phyloP scores from a whole-genome alignment of 1,284 basidiomycete species.

The Anthracocystis walkeri region DNA sequence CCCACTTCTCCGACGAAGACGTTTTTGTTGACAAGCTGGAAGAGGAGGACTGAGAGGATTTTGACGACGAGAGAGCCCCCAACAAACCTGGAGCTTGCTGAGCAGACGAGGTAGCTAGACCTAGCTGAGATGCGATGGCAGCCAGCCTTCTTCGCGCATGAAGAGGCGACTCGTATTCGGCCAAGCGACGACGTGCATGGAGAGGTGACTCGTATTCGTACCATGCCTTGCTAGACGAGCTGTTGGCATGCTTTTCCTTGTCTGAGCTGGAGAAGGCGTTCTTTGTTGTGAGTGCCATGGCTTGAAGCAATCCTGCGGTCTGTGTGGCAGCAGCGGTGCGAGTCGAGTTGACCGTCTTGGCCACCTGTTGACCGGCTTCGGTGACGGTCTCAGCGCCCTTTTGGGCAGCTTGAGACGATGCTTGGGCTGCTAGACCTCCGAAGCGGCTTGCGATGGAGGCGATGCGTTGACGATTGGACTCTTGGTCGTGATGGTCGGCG shows the following conservation, averaged over 20 bases:
- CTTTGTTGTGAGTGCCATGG: constrained; percentile 47
- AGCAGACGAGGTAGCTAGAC: constrained; percentile 42
- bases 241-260: constrained; percentile 10
- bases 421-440: constrained; percentile 32
- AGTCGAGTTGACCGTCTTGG: constrained; percentile 21
- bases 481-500: constrained; percentile 3
- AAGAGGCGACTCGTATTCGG: constrained; percentile 45
- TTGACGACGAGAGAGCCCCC: constrained; percentile 15
- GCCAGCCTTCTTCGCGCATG: constrained; percentile 46
- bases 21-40: neutral
- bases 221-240: constrained; percentile 28
- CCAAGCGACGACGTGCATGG: constrained; percentile 27
- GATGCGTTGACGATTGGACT: constrained; percentile 36
- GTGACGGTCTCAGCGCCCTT: constrained; percentile 24
- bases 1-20: constrained; percentile 39
- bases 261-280: constrained; percentile 19
- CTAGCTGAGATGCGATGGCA: constrained; percentile 54
- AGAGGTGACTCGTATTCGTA: constrained; percentile 46
- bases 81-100: constrained; percentile 34
- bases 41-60: constrained; percentile 2
- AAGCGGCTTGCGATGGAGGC: constrained; percentile 44
- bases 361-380: constrained; percentile 28
- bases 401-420: constrained; percentile 25
- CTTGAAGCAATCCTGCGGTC: constrained; percentile 41
- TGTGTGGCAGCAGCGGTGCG: constrained; percentile 35